Percentiles rank a stretch among this genome's conserved stretches.
phyloP scores from a whole-genome alignment of 768 basidiomycete genomes.

The Kwoniella newhampshirensis region DNA sequence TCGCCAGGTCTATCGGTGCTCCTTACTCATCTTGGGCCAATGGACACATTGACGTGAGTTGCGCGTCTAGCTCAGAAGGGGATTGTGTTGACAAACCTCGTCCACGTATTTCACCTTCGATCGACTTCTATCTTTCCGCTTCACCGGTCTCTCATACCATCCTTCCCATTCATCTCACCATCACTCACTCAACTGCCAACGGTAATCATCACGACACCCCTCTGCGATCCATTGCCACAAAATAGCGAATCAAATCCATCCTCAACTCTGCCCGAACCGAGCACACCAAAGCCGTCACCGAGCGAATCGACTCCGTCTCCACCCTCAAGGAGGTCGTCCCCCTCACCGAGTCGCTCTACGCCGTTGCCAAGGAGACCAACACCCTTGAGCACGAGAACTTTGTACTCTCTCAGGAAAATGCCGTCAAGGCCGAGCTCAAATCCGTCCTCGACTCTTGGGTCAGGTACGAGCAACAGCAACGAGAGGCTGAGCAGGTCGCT shows the following conservation, averaged over 20 bases:
- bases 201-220: neutral
- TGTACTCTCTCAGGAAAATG: slow-evolving; percentile 82
- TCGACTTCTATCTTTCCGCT: no score
- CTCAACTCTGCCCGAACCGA: slow-evolving; percentile 78
- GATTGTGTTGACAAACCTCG: neutral
- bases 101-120: no score
- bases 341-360: slow-evolving; percentile 85
- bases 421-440: slow-evolving; percentile 84
- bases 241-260: slow-evolving; percentile 70
- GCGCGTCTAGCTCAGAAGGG: neutral
- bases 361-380: slow-evolving; percentile 94
- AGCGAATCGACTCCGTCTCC: slow-evolving; percentile 84
- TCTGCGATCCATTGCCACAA: neutral
- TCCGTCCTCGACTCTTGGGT: slow-evolving; percentile 96
- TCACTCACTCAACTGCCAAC: neutral
- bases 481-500: slow-evolving; percentile 93
- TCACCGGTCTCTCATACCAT: neutral
- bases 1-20: slow-evolving; percentile 66
- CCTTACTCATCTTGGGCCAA: slow-evolving; percentile 94
- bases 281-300: slow-evolving; percentile 89
- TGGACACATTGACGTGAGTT: slow-evolving; percentile 66
- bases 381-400: slow-evolving; percentile 85
- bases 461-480: slow-evolving; percentile 91
- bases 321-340: slow-evolving; percentile 95
- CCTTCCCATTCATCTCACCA: neutral